A percentile compares a stretch with the other conserved stretches of the same genome.
Conservation (phyloP, 768 basidiomycete species). For the Punctularia strigosozonata region DNA sequence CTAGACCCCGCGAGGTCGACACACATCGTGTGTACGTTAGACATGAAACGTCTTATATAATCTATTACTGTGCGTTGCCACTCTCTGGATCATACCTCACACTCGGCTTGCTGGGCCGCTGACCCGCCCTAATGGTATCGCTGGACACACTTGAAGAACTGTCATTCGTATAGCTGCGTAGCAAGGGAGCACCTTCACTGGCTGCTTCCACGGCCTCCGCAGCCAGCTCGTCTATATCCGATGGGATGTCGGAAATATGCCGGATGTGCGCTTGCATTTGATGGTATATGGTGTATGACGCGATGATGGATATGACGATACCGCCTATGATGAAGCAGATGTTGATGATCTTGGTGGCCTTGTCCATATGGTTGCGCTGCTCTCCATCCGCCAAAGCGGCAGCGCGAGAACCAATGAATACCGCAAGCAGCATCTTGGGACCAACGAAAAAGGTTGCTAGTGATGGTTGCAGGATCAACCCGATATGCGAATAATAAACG, state of each 20-base stretch:
- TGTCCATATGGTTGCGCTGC: slow-evolving; percentile 62
- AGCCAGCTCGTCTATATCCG: slow-evolving; percentile 10
- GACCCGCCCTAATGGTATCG: too few relatives aligned
- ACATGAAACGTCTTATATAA: too few relatives aligned
- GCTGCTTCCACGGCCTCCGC: slow-evolving; percentile 15
- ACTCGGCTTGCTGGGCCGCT: too few relatives aligned
- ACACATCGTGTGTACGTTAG: too few relatives aligned
- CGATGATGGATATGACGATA: slow-evolving; percentile 40
- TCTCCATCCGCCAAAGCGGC: slow-evolving; percentile 68
- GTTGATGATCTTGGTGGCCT: slow-evolving; percentile 60
- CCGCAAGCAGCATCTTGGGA: slow-evolving; percentile 61
- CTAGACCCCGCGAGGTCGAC: too few relatives aligned
- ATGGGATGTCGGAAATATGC: slow-evolving; percentile 3
- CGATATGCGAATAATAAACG: too few relatives aligned
- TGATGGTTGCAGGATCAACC: too few relatives aligned
- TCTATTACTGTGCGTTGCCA: too few relatives aligned
- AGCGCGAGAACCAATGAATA: slow-evolving; percentile 70
- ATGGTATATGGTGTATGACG: slow-evolving; percentile 33
- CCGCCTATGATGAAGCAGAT: slow-evolving; percentile 45
- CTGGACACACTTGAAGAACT: too few relatives aligned
- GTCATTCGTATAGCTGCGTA: slow-evolving; percentile 7
- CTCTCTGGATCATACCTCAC: too few relatives aligned
- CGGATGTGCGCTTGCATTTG: slow-evolving; percentile 11
- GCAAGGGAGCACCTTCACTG: slow-evolving; percentile 10
- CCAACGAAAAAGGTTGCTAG: too few relatives aligned